Evolutionary conservation across 164 flowering plant genomes (phyloP).

Genomic region (Platanus orientalis): DNA sequence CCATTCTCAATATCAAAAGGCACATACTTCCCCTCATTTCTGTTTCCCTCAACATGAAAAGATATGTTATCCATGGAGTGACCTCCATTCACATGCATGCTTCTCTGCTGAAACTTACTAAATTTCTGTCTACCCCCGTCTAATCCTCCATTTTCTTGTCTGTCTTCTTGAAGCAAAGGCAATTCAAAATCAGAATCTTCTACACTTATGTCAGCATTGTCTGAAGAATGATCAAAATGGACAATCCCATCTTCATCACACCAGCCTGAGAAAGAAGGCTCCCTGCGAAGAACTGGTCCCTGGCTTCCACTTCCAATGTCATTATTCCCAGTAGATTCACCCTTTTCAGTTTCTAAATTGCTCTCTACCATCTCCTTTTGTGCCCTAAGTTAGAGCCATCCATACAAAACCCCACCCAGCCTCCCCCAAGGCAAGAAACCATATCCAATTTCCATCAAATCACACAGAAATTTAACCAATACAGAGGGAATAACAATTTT

Average conservation of each 20-base stretch:
- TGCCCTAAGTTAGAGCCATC: conserved; percentile 22
- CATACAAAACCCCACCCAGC: neutral
- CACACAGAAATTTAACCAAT: too few relatives aligned
- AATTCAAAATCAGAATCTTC: conserved; percentile 51
- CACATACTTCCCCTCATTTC: conserved; percentile 31
- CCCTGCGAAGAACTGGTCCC: conserved; percentile 32
- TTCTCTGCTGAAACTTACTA: conserved; percentile 26
- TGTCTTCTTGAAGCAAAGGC: conserved; percentile 31
- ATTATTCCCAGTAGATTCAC: conserved; percentile 14
- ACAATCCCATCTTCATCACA: conserved; percentile 41
- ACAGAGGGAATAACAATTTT: too few relatives aligned
- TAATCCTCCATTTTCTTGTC: conserved; percentile 15
- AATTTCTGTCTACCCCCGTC: conserved; percentile 21
- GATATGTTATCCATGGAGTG: conserved; percentile 21
- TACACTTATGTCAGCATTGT: conserved; percentile 18
- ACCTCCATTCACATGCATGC: conserved; percentile 35
- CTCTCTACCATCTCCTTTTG: conserved; percentile 49
- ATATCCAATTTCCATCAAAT: too few relatives aligned
- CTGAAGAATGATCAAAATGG: conserved; percentile 17
- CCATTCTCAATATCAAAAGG: conserved; percentile 65
- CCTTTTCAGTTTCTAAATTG: conserved; percentile 21
- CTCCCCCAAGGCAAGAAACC: too few relatives aligned
- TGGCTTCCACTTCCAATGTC: conserved; percentile 13
- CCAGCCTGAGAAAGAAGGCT: conserved; percentile 66
- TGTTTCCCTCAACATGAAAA: conserved; percentile 24